Evolutionary conservation across 1,284 basidiomycete genomes (phyloP).

Genomic region (Sphaerobolus stellatus): DNA sequence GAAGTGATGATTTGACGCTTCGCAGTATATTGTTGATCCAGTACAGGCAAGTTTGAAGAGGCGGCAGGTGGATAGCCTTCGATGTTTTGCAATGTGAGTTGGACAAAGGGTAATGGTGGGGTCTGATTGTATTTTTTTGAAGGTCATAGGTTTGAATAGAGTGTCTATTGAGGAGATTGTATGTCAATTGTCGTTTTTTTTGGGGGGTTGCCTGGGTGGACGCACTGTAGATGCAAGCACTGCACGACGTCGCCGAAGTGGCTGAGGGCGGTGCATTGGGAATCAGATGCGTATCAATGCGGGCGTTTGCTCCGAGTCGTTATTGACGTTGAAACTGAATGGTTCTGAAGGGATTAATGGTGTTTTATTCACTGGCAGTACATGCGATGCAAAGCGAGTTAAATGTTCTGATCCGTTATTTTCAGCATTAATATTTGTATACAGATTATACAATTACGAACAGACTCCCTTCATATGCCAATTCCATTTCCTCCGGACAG

Average conservation of each 20-base stretch:
- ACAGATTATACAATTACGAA: slow-evolving; percentile 41
- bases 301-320: neutral
- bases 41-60: no score
- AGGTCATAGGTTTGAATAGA: no score
- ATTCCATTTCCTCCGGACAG: slow-evolving; percentile 60
- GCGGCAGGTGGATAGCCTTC: no score
- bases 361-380: slow-evolving; percentile 17
- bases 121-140: no score
- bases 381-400: slow-evolving; percentile 22
- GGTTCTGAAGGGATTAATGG: neutral
- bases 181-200: no score
- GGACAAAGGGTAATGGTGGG: no score
- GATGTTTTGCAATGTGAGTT: no score
- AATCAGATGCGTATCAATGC: slow-evolving; percentile 43
- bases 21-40: no score
- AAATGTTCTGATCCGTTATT: neutral
- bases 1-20: no score
- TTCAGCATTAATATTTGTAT: no score
- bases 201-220: no score
- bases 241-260: slow-evolving; percentile 68
- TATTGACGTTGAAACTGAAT: neutral
- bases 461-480: slow-evolving; percentile 71
- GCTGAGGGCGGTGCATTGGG: slow-evolving; percentile 68
- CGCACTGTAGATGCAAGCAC: slow-evolving; percentile 69
- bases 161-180: no score